phyloP scores from a whole-genome alignment of 176 grass and related monocot species.

The Raddia distichophylla region DNA sequence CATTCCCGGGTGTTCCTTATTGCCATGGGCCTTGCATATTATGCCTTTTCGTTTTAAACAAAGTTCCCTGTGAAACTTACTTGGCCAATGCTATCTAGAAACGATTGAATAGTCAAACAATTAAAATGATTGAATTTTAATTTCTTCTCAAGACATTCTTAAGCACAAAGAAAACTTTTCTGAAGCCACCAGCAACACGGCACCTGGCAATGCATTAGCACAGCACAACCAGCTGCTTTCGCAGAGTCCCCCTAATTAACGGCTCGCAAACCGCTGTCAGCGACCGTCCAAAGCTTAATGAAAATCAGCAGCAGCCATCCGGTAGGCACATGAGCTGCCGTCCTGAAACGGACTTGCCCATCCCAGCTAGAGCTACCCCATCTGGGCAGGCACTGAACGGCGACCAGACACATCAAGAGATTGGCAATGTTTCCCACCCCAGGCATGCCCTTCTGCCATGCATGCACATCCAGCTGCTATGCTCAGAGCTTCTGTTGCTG shows the following conservation, averaged over 20 bases:
- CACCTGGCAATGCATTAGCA: not conserved
- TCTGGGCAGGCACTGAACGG: constrained; percentile 20
- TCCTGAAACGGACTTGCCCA: not conserved
- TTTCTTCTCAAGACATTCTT: no score
- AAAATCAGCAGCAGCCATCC: not conserved
- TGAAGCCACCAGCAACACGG: not conserved
- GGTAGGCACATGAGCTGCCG: not conserved
- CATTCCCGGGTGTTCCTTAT: no score
- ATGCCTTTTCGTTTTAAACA: no score
- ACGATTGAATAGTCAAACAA: no score
- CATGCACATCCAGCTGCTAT: constrained; percentile 3
- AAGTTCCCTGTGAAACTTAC: no score
- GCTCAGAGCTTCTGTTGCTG: not conserved
- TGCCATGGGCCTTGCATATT: no score
- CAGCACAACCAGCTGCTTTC: not conserved
- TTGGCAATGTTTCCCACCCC: constrained; percentile 22
- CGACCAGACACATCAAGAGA: not conserved
- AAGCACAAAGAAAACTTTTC: not conserved
- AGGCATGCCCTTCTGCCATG: not conserved
- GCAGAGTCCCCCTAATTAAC: not conserved
- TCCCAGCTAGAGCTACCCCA: not conserved
- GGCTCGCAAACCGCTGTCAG: not conserved
- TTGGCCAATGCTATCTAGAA: no score
- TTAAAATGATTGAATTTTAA: no score
- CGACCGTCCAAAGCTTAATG: not conserved